phyloP scores from a whole-genome alignment of 164 flowering plant species.

The Cinnamomum chago region DNA sequence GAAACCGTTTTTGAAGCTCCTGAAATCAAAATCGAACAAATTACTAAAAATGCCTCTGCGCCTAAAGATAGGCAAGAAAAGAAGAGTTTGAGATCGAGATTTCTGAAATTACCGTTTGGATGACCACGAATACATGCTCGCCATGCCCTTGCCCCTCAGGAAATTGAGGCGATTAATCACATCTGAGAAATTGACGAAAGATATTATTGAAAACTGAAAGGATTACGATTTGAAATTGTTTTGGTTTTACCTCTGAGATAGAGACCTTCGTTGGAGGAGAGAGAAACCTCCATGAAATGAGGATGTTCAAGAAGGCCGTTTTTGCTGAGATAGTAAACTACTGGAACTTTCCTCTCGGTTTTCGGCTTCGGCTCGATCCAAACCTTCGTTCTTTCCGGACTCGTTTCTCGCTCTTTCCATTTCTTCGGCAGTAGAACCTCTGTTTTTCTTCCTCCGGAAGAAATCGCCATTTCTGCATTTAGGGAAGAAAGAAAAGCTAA shows the following conservation, averaged over 20 bases:
- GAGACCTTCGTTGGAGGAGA: constrained; percentile 71
- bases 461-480: constrained; percentile 27
- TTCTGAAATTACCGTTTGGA: constrained; percentile 42
- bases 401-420: constrained; percentile 22
- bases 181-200: constrained; percentile 36
- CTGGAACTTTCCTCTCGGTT: constrained; percentile 45
- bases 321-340: constrained; percentile 78
- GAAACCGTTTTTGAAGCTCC: constrained; percentile 89
- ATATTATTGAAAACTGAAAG: background rate
- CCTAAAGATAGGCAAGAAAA: background rate
- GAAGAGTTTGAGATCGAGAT: background rate
- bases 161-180: constrained; percentile 66
- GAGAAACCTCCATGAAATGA: constrained; percentile 91
- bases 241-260: constrained; percentile 54
- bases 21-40: constrained; percentile 15
- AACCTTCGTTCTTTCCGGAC: constrained; percentile 36
- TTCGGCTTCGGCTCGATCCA: constrained; percentile 34
- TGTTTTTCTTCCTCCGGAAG: constrained; percentile 24
- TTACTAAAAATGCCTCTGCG: background rate
- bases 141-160: constrained; percentile 83
- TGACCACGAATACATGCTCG: constrained; percentile 85
- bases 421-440: constrained; percentile 21
- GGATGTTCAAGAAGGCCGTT: constrained; percentile 95
- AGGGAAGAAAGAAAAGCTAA: background rate
- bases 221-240: background rate